Conservation (phyloP, 75 land plant species). For the Picea sitchensis region DNA sequence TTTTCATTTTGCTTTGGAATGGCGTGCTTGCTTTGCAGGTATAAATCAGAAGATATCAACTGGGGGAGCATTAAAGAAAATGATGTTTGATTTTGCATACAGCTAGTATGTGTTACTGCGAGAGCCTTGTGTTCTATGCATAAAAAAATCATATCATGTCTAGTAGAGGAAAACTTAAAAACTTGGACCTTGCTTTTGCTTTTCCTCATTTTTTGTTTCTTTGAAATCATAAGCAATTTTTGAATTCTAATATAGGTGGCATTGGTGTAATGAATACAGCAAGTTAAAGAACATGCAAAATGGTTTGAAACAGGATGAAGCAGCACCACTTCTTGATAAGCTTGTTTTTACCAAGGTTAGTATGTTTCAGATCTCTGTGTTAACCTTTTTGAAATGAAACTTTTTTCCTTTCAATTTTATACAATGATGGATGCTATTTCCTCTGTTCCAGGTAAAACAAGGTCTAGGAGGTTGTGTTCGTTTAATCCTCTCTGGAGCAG, state of each 20-base stretch:
- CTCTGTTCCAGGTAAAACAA: constrained; percentile 51
- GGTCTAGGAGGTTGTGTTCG: constrained; percentile 84
- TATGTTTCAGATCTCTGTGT: background rate
- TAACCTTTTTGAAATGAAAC: background rate
- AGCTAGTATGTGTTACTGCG: constrained; percentile 44
- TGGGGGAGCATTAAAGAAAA: constrained; percentile 47
- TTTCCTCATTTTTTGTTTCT: background rate
- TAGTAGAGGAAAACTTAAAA: background rate
- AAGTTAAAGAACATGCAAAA: constrained; percentile 61
- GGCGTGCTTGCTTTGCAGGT: constrained; percentile 31
- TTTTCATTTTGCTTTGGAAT: background rate
- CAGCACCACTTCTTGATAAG: constrained; percentile 79
- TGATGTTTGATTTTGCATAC: constrained; percentile 59
- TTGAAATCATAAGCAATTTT: background rate
- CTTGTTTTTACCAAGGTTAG: constrained; percentile 81
- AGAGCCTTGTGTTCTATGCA: background rate
- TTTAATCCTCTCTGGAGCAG: constrained; percentile 85
- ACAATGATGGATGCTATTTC: background rate
- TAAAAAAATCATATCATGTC: background rate
- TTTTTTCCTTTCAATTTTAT: background rate
- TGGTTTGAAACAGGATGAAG: constrained; percentile 75
- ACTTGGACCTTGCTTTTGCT: background rate
- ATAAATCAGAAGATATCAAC: constrained; percentile 48
- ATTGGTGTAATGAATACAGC: constrained; percentile 25
- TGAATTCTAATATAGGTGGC: background rate